phyloP scores from a whole-genome alignment of 352 stramenopile species.

The Phytophthora sp. region DNA sequence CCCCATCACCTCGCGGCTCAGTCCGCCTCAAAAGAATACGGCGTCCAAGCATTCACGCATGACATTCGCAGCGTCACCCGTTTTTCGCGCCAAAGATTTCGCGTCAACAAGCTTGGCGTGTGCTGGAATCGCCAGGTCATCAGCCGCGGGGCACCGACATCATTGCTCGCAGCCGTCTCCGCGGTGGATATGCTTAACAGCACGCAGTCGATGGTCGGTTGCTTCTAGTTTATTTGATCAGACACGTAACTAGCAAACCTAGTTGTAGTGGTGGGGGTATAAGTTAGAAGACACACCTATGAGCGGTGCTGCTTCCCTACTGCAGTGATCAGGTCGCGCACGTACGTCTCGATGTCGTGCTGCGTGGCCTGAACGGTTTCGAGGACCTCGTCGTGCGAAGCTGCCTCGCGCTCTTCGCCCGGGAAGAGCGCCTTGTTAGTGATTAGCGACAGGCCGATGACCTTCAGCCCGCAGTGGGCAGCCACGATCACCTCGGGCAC shows the following conservation, averaged over 20 bases:
- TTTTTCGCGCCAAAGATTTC: background rate
- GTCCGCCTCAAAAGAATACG: background rate
- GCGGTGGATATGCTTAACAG: background rate
- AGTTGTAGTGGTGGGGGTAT: too few relatives aligned
- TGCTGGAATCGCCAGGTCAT: too few relatives aligned
- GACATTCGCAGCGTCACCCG: too few relatives aligned
- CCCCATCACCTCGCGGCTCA: too few relatives aligned
- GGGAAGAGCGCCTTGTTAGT: constrained; percentile 94
- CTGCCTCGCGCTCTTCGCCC: constrained; percentile 78
- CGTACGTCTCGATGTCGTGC: constrained; percentile 47
- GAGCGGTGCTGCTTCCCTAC: constrained; percentile 28
- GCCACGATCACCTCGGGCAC: constrained; percentile 97
- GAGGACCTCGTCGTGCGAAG: constrained; percentile 94
- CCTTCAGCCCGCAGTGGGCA: constrained; percentile 93
- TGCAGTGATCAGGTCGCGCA: constrained; percentile 42
- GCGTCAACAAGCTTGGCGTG: background rate
- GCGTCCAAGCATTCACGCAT: background rate
- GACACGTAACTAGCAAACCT: constrained; percentile 10
- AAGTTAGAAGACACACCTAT: constrained; percentile 20
- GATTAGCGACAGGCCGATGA: constrained; percentile 96
- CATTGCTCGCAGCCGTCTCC: background rate
- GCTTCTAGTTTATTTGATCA: constrained; percentile 1
- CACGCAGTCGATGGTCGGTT: background rate
- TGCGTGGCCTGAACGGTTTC: constrained; percentile 86
- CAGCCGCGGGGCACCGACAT: too few relatives aligned